Percentiles rank a stretch among this genome's conserved stretches.
phyloP scores from a whole-genome alignment of 2,329 filamentous ascomycete species.

The Pseudocercospora eumusae region DNA sequence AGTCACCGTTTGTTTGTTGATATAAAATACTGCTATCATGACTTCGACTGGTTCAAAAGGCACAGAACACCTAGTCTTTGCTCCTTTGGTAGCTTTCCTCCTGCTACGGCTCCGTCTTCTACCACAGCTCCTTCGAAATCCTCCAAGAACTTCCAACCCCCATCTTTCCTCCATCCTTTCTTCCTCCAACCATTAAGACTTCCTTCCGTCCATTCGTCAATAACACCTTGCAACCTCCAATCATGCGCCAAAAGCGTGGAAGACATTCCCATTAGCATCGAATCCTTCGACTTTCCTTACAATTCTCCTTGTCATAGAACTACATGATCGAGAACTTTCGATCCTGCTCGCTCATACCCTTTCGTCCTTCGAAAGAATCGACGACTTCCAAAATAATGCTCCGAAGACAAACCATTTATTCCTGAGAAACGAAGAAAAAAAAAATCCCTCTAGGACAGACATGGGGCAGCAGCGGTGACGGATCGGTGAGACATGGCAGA shows the following conservation, averaged over 20 bases:
- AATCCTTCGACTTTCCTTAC: constrained; percentile 24
- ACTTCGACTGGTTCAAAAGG: no score
- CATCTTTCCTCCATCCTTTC: constrained; percentile 24
- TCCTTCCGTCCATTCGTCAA: constrained; percentile 23
- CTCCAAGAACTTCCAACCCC: constrained; percentile 24
- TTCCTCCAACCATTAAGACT: constrained; percentile 24
- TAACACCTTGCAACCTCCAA: constrained; percentile 27
- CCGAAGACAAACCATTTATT: constrained; percentile 14
- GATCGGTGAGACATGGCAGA: constrained; percentile 34
- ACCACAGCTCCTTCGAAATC: constrained; percentile 17
- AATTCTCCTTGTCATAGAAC: constrained; percentile 22
- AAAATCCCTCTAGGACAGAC: constrained; percentile 45
- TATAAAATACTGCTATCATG: not conserved
- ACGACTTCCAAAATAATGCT: constrained; percentile 18
- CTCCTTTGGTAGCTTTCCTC: not conserved
- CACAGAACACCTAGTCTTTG: not conserved
- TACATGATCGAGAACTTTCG: constrained; percentile 20
- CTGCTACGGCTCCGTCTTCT: not conserved
- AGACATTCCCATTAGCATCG: constrained; percentile 23
- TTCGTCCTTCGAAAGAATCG: constrained; percentile 13
- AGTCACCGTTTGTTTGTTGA: not conserved
- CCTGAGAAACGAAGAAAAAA: constrained; percentile 17
- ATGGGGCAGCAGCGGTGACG: constrained; percentile 22
- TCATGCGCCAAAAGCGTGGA: constrained; percentile 31
- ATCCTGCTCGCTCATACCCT: not conserved